Percentiles rank a stretch among this genome's conserved stretches.
Evolutionary conservation across 768 basidiomycete species (phyloP).

Genomic region (Candolleomyces efflorescens): DNA sequence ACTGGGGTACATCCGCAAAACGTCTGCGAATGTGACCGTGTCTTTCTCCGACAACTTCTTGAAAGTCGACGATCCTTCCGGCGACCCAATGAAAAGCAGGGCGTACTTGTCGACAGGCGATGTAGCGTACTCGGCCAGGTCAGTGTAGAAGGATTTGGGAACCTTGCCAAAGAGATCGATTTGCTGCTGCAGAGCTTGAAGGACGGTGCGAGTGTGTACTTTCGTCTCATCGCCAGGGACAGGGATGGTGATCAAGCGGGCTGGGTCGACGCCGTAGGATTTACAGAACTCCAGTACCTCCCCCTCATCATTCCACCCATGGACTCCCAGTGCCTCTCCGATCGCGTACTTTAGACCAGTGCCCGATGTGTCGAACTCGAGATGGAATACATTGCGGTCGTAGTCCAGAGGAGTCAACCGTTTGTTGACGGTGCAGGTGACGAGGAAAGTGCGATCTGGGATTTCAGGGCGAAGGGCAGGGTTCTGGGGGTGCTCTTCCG

Average conservation of each 20-base stretch:
- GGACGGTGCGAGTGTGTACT: constrained; percentile 89
- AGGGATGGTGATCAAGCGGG: constrained; percentile 78
- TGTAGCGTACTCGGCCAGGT: constrained; percentile 75
- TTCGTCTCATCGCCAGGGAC: constrained; percentile 58
- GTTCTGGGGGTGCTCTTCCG: constrained; percentile 51
- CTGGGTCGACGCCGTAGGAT: constrained; percentile 88
- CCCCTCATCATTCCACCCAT: constrained; percentile 93
- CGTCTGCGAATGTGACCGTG: constrained; percentile 89
- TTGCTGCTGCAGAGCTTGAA: constrained; percentile 95
- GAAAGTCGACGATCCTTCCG: constrained; percentile 89
- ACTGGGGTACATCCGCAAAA: constrained; percentile 70
- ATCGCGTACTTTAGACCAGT: constrained; percentile 95
- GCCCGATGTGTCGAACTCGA: constrained; percentile 89
- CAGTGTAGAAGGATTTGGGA: constrained; percentile 92
- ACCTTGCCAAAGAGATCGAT: constrained; percentile 95
- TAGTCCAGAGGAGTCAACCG: constrained; percentile 94
- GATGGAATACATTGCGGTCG: constrained; percentile 98
- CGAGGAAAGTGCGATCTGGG: constrained; percentile 86
- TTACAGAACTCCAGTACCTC: constrained; percentile 87
- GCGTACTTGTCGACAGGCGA: constrained; percentile 68
- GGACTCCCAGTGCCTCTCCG: constrained; percentile 94
- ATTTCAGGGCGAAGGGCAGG: constrained; percentile 82
- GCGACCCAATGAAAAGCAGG: constrained; percentile 86
- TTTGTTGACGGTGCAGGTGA: constrained; percentile 91
- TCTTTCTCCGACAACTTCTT: constrained; percentile 96